A percentile compares a stretch with the other conserved stretches of the same genome.
Evolutionary conservation across 164 flowering plant genomes (phyloP).

Genomic region (Annona squamosa): DNA sequence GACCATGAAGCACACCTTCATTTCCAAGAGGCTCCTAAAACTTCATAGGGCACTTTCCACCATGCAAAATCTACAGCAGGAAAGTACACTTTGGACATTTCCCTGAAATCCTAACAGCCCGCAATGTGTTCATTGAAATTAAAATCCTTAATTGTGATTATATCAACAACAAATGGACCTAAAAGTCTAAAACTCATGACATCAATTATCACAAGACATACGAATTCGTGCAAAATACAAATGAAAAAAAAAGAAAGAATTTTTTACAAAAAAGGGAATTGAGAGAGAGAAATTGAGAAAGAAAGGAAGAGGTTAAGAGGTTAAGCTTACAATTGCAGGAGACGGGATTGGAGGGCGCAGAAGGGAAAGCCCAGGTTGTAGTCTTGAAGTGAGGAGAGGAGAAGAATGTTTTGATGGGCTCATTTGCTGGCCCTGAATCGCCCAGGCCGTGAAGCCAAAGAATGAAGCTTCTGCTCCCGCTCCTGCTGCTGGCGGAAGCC

Average conservation of each 20-base stretch:
- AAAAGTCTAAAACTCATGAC: not conserved
- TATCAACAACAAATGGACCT: not conserved
- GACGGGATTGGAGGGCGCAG: conserved; percentile 79
- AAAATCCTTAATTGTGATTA: not conserved
- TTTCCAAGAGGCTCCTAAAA: too few relatives aligned
- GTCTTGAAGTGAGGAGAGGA: conserved; percentile 57
- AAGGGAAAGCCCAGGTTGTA: conserved; percentile 86
- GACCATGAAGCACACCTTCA: too few relatives aligned
- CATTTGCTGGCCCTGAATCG: conserved; percentile 91
- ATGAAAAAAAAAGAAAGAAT: not conserved
- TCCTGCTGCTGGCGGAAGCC: not conserved
- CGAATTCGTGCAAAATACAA: not conserved
- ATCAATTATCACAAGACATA: too few relatives aligned
- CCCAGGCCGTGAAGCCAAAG: conserved; percentile 89
- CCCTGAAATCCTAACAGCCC: not conserved
- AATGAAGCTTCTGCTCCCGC: conserved; percentile 36
- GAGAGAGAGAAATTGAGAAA: not conserved
- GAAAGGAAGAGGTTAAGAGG: not conserved
- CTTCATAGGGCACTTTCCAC: not conserved
- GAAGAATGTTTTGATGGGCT: conserved; percentile 80
- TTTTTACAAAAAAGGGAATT: not conserved
- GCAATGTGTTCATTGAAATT: not conserved
- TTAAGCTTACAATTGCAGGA: conserved; percentile 64
- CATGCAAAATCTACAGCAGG: not conserved
- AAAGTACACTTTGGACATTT: not conserved